Evolutionary conservation across 176 grass and related monocot species (phyloP).

Genomic region (Musa itinerans): DNA sequence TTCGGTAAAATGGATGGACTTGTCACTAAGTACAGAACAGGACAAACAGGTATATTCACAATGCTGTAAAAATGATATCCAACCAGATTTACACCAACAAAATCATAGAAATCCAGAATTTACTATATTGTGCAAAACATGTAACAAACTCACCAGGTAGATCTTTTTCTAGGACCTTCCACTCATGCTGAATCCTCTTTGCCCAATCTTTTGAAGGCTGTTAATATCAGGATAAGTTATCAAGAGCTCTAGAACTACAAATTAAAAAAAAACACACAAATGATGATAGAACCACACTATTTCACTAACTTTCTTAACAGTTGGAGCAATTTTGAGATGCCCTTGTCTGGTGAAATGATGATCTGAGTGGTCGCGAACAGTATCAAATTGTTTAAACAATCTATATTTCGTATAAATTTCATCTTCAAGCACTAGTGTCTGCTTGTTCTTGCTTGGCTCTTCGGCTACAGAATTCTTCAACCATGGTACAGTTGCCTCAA

Average conservation of each 20-base stretch:
- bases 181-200: conserved; percentile 56
- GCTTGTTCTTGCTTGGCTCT: conserved; percentile 28
- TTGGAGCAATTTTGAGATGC: neutral
- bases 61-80: neutral
- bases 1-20: too few species aligned
- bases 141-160: conserved; percentile 38
- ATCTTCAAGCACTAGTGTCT: conserved; percentile 13
- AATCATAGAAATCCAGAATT: neutral
- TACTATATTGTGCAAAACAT: neutral
- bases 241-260: conserved; percentile 7
- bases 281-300: conserved; percentile 5
- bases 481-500: conserved; percentile 19
- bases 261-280: conserved; percentile 19
- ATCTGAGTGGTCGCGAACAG: conserved; percentile 54
- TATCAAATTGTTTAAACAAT: conserved; percentile 50
- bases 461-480: conserved; percentile 29
- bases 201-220: conserved; percentile 55
- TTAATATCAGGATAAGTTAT: neutral
- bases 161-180: conserved; percentile 68
- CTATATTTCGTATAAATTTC: conserved; percentile 27
- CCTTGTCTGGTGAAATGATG: conserved; percentile 41
- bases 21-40: neutral
- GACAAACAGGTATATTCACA: neutral
- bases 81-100: conserved; percentile 11
- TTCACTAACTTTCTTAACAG: conserved; percentile 1